Percentiles rank a stretch among this genome's conserved stretches.
These are phyloP conservation scores for Colletotrichum chrysophilum DNA, from an alignment of 2,329 filamentous ascomycete species.

Conservation along the genomic window DNA sequence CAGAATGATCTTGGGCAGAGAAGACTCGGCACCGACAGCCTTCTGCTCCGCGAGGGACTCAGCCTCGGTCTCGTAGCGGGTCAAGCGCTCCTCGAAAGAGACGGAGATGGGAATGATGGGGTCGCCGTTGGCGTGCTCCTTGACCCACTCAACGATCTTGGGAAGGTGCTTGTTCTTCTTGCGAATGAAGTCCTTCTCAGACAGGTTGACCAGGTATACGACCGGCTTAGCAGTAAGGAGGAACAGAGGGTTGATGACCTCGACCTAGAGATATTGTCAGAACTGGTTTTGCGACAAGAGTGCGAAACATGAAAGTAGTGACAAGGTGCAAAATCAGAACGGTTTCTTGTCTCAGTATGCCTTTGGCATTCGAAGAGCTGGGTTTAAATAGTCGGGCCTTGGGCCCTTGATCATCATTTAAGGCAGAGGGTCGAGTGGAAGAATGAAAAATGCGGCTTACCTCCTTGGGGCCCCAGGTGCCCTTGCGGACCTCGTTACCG, in stretches of 20 bases:
- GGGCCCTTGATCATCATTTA: constrained; percentile 98
- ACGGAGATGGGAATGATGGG: constrained; percentile 94
- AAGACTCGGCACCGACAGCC: constrained; percentile 83
- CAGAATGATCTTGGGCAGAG: constrained; percentile 87
- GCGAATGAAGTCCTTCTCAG: constrained; percentile 94
- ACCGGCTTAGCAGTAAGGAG: constrained; percentile 96
- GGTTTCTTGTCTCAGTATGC: constrained; percentile 80
- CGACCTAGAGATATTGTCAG: constrained; percentile 68
- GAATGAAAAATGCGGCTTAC: constrained; percentile 61
- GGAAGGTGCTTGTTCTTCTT: constrained; percentile 99
- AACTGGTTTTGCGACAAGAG: constrained; percentile 18
- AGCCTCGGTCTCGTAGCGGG: constrained; percentile 77
- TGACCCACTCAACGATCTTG: constrained; percentile 94
- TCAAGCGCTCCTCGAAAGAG: constrained; percentile 89
- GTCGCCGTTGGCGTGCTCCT: constrained; percentile 85
- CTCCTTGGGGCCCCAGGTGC: constrained; percentile 91
- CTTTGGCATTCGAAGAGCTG: constrained; percentile 99
- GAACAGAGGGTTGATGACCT: constrained; percentile 96
- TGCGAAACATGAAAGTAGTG: constrained; percentile 23
- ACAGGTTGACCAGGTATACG: constrained; percentile 95
- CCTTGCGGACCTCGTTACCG: constrained; percentile 93
- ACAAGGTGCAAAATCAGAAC: constrained; percentile 20
- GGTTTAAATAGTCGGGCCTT: constrained; percentile 88
- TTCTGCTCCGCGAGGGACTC: constrained; percentile 87
- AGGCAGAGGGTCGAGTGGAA: constrained; percentile 34